Evolutionary conservation across 768 basidiomycete species (phyloP).

Genomic region (Trametes sanguinea): DNA sequence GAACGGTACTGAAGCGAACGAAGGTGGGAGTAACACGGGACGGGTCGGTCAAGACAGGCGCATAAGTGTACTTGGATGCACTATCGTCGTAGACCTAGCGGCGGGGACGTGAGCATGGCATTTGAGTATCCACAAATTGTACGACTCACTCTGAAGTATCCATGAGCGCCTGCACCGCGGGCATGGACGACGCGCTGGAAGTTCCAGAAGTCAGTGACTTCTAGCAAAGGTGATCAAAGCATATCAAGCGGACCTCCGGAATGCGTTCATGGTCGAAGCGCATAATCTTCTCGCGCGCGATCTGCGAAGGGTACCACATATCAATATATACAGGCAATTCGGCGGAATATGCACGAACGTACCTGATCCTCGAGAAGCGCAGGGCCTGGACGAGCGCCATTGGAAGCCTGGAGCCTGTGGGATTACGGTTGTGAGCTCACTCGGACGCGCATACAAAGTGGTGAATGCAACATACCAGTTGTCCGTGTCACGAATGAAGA

Average conservation of each 20-base stretch:
- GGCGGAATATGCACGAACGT: background rate
- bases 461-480: slow-evolving; percentile 50
- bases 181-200: slow-evolving; percentile 69
- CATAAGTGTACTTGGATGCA: slow-evolving; percentile 70
- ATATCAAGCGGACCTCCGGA: slow-evolving; percentile 56
- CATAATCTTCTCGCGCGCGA: slow-evolving; percentile 73
- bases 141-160: slow-evolving; percentile 59
- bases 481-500: slow-evolving; percentile 60
- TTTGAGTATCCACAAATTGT: too few species aligned
- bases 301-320: slow-evolving; percentile 1
- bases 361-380: slow-evolving; percentile 75
- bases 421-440: background rate
- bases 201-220: slow-evolving; percentile 26
- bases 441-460: background rate
- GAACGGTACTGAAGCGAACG: slow-evolving; percentile 84
- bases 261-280: slow-evolving; percentile 89
- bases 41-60: slow-evolving; percentile 72
- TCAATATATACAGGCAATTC: too few species aligned
- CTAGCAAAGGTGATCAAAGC: background rate
- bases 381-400: slow-evolving; percentile 58
- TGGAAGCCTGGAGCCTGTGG: slow-evolving; percentile 55
- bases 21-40: slow-evolving; percentile 75
- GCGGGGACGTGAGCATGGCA: background rate
- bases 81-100: slow-evolving; percentile 55
- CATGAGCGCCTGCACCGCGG: slow-evolving; percentile 78